phyloP scores from a whole-genome alignment of 257 asterid species.

The Solanum sitiens region DNA sequence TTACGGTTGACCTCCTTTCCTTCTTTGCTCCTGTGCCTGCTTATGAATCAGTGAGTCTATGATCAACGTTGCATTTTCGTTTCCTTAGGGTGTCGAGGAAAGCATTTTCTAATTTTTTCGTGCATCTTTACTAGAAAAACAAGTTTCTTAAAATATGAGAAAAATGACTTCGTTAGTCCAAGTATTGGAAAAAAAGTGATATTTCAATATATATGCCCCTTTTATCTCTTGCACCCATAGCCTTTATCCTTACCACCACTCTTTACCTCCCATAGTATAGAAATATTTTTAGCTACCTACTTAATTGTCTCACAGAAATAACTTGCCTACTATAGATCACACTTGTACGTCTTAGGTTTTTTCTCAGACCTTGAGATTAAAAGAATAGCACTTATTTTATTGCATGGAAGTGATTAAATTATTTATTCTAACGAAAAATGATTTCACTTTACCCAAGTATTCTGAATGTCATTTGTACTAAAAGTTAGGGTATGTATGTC shows the following conservation, averaged over 20 bases:
- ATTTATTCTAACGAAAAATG: not conserved
- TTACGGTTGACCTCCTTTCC: not conserved
- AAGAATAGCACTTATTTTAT: not conserved
- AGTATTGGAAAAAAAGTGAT: not conserved
- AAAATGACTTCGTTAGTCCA: not conserved
- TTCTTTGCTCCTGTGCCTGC: not conserved
- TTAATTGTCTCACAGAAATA: not conserved
- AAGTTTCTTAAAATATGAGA: not conserved
- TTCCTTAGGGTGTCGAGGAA: not conserved
- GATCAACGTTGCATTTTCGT: not conserved
- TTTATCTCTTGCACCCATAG: not conserved
- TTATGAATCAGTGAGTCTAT: not conserved
- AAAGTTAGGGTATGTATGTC: not conserved
- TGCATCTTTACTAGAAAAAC: not conserved
- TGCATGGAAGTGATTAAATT: not conserved
- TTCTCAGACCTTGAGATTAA: not conserved
- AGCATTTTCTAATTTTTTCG: not conserved
- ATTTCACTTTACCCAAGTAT: not conserved
- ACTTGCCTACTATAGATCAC: not conserved
- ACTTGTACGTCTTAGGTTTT: not conserved
- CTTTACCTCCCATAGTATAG: not conserved
- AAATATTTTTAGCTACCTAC: not conserved
- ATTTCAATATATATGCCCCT: not conserved
- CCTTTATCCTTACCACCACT: not conserved
- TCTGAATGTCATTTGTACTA: not conserved